phyloP scores from a whole-genome alignment of 768 basidiomycete genomes.

The Mycena haematopus region DNA sequence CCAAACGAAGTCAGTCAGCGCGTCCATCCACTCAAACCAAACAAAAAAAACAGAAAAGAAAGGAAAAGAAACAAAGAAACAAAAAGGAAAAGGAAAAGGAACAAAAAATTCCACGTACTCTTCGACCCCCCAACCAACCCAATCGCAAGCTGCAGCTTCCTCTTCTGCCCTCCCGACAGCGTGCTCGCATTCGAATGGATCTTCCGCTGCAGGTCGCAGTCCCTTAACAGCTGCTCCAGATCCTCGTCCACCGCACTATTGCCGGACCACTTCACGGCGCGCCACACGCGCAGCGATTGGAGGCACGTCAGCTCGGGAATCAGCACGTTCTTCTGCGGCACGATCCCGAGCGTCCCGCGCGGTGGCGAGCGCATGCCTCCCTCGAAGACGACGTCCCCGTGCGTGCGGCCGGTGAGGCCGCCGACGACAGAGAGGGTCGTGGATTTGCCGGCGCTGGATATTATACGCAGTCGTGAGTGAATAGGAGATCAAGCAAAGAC shows the following conservation, averaged over 20 bases:
- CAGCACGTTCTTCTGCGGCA: slow-evolving; percentile 82
- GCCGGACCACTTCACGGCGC: slow-evolving; percentile 69
- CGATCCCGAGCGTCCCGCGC: slow-evolving; percentile 71
- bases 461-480: not conserved
- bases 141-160: slow-evolving; percentile 84
- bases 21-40: not conserved
- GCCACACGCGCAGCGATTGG: slow-evolving; percentile 77
- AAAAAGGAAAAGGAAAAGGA: too few relatives aligned
- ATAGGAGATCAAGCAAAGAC: not conserved
- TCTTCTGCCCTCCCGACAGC: slow-evolving; percentile 81
- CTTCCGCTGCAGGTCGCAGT: slow-evolving; percentile 78
- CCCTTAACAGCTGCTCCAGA: slow-evolving; percentile 64
- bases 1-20: slow-evolving; percentile 18
- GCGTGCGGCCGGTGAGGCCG: slow-evolving; percentile 62
- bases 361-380: slow-evolving; percentile 60
- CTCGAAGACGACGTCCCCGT: slow-evolving; percentile 63
- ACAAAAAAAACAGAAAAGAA: too few relatives aligned
- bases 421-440: slow-evolving; percentile 73
- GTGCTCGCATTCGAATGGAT: slow-evolving; percentile 69
- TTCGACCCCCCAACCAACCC: slow-evolving; percentile 56
- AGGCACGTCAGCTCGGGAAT: slow-evolving; percentile 78
- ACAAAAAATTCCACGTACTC: slow-evolving; percentile 57
- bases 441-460: slow-evolving; percentile 74
- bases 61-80: too few relatives aligned
- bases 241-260: slow-evolving; percentile 57